phyloP scores from a whole-genome alignment of 441 rosid species.

The Gossypium davidsonii region DNA sequence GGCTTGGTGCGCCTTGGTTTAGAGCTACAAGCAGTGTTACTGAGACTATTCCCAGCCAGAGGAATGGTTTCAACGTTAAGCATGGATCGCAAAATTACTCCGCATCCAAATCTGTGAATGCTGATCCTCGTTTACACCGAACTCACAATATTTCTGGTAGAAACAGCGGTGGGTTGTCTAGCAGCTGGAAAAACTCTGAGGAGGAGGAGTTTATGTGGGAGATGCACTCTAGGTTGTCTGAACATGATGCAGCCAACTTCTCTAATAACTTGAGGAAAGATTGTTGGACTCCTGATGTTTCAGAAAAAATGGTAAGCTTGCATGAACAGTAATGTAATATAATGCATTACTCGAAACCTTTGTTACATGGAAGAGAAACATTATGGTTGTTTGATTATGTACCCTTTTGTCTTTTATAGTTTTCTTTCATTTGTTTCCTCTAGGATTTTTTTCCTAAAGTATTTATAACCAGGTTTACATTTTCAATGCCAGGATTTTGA shows the following conservation, averaged over 20 bases:
- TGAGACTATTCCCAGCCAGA: conserved; percentile 52
- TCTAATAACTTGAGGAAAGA: conserved; percentile 49
- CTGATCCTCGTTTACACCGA: conserved; percentile 32
- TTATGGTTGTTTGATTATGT: neutral
- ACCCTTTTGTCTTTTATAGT: neutral
- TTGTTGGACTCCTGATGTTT: conserved; percentile 45
- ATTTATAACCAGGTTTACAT: neutral
- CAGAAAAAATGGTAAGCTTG: conserved; percentile 65
- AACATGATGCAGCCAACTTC: conserved; percentile 42
- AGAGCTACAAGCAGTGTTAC: conserved; percentile 16
- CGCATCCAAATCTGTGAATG: conserved; percentile 37
- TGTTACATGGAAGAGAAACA: neutral
- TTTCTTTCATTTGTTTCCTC: neutral
- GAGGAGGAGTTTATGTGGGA: conserved; percentile 98
- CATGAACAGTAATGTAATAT: neutral
- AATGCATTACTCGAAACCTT: neutral
- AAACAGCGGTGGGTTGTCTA: conserved; percentile 41
- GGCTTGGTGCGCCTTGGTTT: neutral
- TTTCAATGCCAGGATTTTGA: conserved; percentile 51
- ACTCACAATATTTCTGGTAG: conserved; percentile 34
- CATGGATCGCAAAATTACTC: conserved; percentile 40
- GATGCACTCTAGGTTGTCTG: conserved; percentile 64
- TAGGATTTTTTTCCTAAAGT: conserved; percentile 5
- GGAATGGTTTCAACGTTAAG: conserved; percentile 55
- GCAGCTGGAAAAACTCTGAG: conserved; percentile 90